These are phyloP conservation scores for Beauveria medogensis DNA, from an alignment of 2,329 filamentous ascomycete genomes.

Conservation along the genomic window DNA sequence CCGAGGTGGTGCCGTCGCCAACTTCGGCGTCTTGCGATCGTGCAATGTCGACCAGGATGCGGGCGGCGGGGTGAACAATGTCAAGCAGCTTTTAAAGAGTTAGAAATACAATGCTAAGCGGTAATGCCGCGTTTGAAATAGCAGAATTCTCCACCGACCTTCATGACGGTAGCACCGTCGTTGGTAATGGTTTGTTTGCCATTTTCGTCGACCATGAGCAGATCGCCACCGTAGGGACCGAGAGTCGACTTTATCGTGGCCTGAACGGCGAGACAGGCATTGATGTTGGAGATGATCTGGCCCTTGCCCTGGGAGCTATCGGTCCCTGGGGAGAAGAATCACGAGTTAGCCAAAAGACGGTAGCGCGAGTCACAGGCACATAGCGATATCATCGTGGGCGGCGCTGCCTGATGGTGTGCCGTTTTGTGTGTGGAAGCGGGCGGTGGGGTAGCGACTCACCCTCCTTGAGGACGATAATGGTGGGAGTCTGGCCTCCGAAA, in stretches of 20 bases:
- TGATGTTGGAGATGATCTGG: constrained; percentile 96
- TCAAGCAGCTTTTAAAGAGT: constrained; percentile 66
- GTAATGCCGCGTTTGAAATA: not conserved
- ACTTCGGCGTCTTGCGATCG: constrained; percentile 99
- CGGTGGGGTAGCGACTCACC: constrained; percentile 54
- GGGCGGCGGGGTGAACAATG: constrained; percentile 93
- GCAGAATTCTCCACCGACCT: constrained; percentile 45
- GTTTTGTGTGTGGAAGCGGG: constrained; percentile 10
- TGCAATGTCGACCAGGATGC: constrained; percentile 96
- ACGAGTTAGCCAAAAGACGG: constrained; percentile 14
- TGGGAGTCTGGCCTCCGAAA: constrained; percentile 94
- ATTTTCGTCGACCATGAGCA: constrained; percentile 92
- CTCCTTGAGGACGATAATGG: constrained; percentile 96
- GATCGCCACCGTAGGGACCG: constrained; percentile 91
- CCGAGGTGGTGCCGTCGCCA: constrained; percentile 93
- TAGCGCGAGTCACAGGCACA: not conserved
- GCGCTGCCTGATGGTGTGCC: constrained; percentile 5
- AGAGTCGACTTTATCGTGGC: constrained; percentile 92
- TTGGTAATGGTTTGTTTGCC: constrained; percentile 97
- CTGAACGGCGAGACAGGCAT: constrained; percentile 93
- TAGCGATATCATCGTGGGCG: not conserved
- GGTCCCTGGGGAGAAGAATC: constrained; percentile 56
- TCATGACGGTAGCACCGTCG: constrained; percentile 98
- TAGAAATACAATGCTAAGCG: not conserved
- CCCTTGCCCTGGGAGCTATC: constrained; percentile 95